Conservation (phyloP, 768 basidiomycete species). For the Cystobasidium ongulense region DNA sequence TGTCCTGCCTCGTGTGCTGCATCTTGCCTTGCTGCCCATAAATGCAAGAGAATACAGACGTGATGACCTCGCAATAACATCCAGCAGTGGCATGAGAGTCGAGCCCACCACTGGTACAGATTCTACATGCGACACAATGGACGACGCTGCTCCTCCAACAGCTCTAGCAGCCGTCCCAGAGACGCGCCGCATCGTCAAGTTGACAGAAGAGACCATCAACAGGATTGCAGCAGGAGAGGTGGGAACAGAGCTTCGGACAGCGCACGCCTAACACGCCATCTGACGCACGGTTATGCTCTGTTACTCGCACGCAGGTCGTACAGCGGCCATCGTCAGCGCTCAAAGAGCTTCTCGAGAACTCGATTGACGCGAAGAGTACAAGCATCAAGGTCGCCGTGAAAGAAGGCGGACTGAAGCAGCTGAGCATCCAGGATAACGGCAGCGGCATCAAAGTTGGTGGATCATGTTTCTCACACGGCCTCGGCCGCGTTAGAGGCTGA, state of each 20-base stretch:
- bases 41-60: too few species aligned
- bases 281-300: neutral
- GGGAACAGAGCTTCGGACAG: conserved; percentile 37
- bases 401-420: conserved; percentile 87
- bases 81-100: neutral
- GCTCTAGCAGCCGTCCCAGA: neutral
- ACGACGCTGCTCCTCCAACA: neutral
- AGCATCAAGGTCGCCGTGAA: conserved; percentile 80
- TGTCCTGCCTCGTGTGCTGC: too few species aligned
- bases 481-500: neutral
- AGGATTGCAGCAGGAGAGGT: conserved; percentile 68
- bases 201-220: conserved; percentile 77
- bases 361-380: conserved; percentile 84
- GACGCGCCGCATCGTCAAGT: conserved; percentile 54
- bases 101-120: neutral
- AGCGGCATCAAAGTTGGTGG: conserved; percentile 78
- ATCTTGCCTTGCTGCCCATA: neutral
- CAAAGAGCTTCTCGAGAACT: conserved; percentile 91
- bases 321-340: conserved; percentile 86
- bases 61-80: neutral
- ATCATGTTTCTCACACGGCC: neutral
- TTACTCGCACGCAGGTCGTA: conserved; percentile 57
- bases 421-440: conserved; percentile 95
- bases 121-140: neutral
- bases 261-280: neutral